These are phyloP conservation scores for Wickerhamiella bombiphila DNA, from an alignment of 805 yeast genomes.

Conservation along the genomic window DNA sequence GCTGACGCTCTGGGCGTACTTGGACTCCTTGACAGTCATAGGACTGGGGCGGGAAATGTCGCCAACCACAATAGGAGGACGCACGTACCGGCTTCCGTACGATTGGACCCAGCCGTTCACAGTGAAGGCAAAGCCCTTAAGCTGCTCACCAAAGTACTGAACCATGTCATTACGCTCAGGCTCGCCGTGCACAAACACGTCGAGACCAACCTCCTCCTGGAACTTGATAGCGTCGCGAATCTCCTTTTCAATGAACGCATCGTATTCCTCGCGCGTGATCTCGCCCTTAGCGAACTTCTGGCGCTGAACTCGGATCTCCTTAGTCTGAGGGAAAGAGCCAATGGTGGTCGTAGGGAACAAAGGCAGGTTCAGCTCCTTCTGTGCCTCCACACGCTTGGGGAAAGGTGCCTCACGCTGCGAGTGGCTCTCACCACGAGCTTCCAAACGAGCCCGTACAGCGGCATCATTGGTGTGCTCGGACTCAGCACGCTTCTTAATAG, in stretches of 20 bases:
- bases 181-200: slow-evolving; percentile 98
- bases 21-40: slow-evolving; percentile 98
- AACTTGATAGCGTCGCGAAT: slow-evolving; percentile 90
- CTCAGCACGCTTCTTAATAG: slow-evolving; percentile 70
- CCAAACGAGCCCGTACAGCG: slow-evolving; percentile 76
- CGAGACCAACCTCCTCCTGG: slow-evolving; percentile 98
- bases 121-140: slow-evolving; percentile 97
- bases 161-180: slow-evolving; percentile 99
- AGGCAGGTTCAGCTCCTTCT: slow-evolving; percentile 85
- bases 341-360: slow-evolving; percentile 99
- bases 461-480: slow-evolving; percentile 86
- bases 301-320: slow-evolving; percentile 97
- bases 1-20: slow-evolving; percentile 95
- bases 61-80: slow-evolving; percentile 99
- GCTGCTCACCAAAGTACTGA: slow-evolving; percentile 98
- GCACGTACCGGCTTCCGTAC: slow-evolving; percentile 98
- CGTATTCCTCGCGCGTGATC: slow-evolving; percentile 88
- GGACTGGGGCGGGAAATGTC: slow-evolving; percentile 97
- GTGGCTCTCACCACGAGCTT: slow-evolving; percentile 47
- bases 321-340: slow-evolving; percentile 99
- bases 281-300: slow-evolving; percentile 97
- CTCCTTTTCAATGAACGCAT: slow-evolving; percentile 91
- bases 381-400: slow-evolving; percentile 74
- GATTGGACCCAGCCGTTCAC: slow-evolving; percentile 99
- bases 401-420: slow-evolving; percentile 79